Percentiles rank a stretch among this genome's conserved stretches.
phyloP scores from a whole-genome alignment of 1,284 basidiomycete genomes.

The Tylopilus sp. region DNA sequence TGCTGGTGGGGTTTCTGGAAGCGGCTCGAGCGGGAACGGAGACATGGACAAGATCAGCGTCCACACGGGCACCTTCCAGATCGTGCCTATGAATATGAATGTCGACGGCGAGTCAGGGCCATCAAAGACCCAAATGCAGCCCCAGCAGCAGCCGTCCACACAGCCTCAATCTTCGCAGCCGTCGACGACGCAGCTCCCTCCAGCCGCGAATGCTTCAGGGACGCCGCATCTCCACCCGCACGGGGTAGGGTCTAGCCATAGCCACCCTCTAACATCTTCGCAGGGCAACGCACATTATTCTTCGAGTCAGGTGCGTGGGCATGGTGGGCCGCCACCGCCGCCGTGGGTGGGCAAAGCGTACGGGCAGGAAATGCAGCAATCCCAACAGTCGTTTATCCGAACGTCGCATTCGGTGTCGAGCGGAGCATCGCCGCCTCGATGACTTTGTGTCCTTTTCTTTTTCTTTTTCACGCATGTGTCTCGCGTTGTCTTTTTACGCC shows the following conservation, averaged over 20 bases:
- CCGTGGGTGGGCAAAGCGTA: conserved; percentile 46
- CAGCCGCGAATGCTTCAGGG: conserved; percentile 12
- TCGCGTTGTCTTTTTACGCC: too few relatives aligned
- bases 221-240: conserved; percentile 22
- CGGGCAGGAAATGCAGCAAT: conserved; percentile 45
- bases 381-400: conserved; percentile 55
- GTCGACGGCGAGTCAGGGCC: conserved; percentile 19
- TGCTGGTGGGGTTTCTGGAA: background rate
- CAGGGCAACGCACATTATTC: conserved; percentile 16
- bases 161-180: conserved; percentile 11
- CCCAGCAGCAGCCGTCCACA: too few relatives aligned
- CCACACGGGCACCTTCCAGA: conserved; percentile 56
- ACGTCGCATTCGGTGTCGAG: conserved; percentile 46
- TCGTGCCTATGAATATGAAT: conserved; percentile 30
- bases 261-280: conserved; percentile 8
- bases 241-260: conserved; percentile 8
- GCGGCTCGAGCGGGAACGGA: conserved; percentile 6
- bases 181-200: conserved; percentile 9
- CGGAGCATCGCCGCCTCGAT: conserved; percentile 39
- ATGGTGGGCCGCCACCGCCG: conserved; percentile 35
- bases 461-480: too few relatives aligned
- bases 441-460: background rate
- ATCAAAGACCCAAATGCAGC: conserved; percentile 9
- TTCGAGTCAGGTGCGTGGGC: conserved; percentile 13
- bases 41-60: conserved; percentile 37